Percentiles rank a stretch among this genome's conserved stretches.
Conservation (phyloP, 2,329 filamentous ascomycete species). For the Xylaria sp. region DNA sequence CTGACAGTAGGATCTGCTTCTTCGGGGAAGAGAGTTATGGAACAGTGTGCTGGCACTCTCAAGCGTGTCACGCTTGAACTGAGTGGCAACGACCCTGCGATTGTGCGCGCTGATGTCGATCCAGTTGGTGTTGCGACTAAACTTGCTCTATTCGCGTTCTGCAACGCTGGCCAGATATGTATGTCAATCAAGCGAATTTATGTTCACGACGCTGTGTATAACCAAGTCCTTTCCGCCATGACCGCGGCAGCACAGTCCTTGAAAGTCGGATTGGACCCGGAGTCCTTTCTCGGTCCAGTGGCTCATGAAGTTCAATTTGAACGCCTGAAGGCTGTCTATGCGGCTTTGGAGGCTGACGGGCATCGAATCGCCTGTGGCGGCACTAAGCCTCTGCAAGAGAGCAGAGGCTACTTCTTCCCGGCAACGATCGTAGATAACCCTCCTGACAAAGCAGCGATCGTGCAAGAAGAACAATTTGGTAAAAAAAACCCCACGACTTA, state of each 20-base stretch:
- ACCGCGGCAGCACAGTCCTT: constrained; percentile 39
- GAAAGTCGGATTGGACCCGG: neutral
- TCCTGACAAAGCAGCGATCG: constrained; percentile 29
- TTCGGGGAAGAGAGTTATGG: constrained; percentile 67
- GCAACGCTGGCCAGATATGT: constrained; percentile 38
- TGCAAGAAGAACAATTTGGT: constrained; percentile 34
- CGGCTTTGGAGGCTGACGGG: constrained; percentile 27
- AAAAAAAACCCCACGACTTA: constrained; percentile 1
- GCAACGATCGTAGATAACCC: constrained; percentile 35
- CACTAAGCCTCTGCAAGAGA: neutral
- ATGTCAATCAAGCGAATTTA: constrained; percentile 59
- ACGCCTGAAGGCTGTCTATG: constrained; percentile 30
- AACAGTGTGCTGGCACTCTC: constrained; percentile 58
- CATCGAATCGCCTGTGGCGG: constrained; percentile 28
- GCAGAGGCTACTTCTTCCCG: constrained; percentile 26
- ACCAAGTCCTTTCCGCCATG: constrained; percentile 51
- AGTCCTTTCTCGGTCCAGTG: constrained; percentile 25
- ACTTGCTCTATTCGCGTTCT: constrained; percentile 46
- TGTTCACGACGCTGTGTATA: constrained; percentile 58
- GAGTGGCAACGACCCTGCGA: constrained; percentile 65
- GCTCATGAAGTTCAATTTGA: constrained; percentile 34
- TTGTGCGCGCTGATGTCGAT: constrained; percentile 63
- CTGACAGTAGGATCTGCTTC: neutral
- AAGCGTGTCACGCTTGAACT: constrained; percentile 69
- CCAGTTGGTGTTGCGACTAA: constrained; percentile 37